phyloP scores from a whole-genome alignment of 192 early-diverging fungal species.

The Coemansia sp. region DNA sequence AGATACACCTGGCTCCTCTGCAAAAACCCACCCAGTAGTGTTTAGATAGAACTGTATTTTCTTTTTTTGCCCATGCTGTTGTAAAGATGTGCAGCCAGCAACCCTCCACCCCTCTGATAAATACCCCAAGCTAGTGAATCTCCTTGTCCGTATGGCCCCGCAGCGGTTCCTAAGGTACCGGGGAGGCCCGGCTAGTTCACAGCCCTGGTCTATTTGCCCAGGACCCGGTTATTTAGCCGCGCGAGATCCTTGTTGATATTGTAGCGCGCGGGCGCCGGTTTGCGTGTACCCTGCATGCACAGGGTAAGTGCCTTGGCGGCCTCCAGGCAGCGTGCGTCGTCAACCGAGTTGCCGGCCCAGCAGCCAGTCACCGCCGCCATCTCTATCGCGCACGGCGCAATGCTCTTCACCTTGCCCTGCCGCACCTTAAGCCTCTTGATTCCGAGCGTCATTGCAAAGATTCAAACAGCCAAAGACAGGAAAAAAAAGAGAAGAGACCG shows the following conservation, averaged over 20 bases:
- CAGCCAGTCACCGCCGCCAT: constrained; percentile 48
- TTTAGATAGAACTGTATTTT: too few species aligned
- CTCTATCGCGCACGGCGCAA: constrained; percentile 44
- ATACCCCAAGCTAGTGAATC: too few species aligned
- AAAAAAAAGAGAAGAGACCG: background rate
- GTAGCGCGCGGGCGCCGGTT: constrained; percentile 3
- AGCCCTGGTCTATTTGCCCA: constrained; percentile 30
- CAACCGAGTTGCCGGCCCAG: constrained; percentile 41
- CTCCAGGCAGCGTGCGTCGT: constrained; percentile 34
- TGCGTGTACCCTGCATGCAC: constrained; percentile 37
- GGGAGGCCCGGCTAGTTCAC: too few species aligned
- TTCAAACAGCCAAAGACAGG: background rate
- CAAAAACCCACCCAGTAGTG: too few species aligned
- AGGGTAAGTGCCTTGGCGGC: constrained; percentile 22
- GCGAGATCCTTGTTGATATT: constrained; percentile 48
- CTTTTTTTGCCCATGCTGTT: too few species aligned
- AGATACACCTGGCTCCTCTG: too few species aligned
- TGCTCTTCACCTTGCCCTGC: constrained; percentile 14
- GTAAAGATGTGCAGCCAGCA: too few species aligned
- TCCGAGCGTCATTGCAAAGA: constrained; percentile 26
- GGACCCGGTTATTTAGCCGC: constrained; percentile 43
- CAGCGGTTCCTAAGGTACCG: too few species aligned
- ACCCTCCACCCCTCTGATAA: too few species aligned
- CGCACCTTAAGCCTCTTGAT: constrained; percentile 37
- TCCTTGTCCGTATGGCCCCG: too few species aligned